Percentiles rank a stretch among this genome's conserved stretches.
Conservation (phyloP, 1,284 basidiomycete genomes). For the Vanrija sp. region DNA sequence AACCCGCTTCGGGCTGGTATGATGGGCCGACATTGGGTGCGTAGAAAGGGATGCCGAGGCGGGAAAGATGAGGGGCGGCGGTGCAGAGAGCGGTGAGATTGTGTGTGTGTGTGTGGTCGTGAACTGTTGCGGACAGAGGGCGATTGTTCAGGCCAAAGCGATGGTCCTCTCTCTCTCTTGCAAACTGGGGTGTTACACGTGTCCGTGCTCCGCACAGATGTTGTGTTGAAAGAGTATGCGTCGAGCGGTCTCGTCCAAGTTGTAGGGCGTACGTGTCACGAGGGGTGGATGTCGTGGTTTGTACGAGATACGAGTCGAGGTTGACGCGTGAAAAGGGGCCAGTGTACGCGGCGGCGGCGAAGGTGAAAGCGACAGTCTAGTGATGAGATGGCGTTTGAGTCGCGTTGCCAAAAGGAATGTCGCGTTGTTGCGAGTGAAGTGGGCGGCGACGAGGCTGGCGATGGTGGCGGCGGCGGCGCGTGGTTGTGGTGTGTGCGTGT, state of each 20-base stretch:
- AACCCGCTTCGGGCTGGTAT: constrained; percentile 36
- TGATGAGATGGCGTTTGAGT: no score
- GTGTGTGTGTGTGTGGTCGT: not conserved
- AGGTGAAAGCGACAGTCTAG: no score
- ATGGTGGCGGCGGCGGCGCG: not conserved
- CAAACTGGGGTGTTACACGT: not conserved
- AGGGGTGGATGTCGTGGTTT: not conserved
- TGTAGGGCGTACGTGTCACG: not conserved
- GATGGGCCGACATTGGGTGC: constrained; percentile 29
- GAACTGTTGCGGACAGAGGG: not conserved
- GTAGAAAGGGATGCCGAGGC: not conserved
- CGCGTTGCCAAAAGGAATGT: no score
- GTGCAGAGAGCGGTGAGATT: not conserved
- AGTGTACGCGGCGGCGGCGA: not conserved
- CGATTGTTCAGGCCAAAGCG: no score
- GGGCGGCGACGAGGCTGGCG: not conserved
- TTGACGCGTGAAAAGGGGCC: not conserved
- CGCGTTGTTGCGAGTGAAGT: not conserved
- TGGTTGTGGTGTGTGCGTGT: no score
- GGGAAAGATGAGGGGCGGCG: not conserved
- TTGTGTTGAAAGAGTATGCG: not conserved
- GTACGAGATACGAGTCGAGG: not conserved
- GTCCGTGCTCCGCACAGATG: constrained; percentile 6
- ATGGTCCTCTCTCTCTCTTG: no score
- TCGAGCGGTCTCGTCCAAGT: not conserved